These are phyloP conservation scores for Rhizopogon vinicolor DNA, from an alignment of 768 basidiomycete genomes.

Conservation along the genomic window DNA sequence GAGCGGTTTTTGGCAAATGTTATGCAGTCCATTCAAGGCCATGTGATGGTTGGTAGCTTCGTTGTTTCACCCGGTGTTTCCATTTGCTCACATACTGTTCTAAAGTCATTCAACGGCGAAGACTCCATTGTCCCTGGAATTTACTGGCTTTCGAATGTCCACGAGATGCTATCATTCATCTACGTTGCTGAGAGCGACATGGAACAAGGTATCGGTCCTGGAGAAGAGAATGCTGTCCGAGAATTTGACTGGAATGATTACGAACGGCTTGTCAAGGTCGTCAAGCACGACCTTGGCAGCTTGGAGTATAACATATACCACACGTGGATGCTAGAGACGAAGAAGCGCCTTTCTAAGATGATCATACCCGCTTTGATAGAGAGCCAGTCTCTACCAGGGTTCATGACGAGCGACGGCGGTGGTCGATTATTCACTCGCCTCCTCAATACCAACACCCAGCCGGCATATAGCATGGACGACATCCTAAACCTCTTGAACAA, in stretches of 20 bases:
- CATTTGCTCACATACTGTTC: slow-evolving; percentile 4
- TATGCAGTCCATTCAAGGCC: slow-evolving; percentile 95
- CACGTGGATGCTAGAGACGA: slow-evolving; percentile 98
- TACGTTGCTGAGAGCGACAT: slow-evolving; percentile 99
- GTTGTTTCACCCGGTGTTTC: slow-evolving; percentile 23
- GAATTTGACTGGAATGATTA: slow-evolving; percentile 97
- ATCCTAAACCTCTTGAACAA: slow-evolving; percentile 95
- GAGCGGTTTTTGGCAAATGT: slow-evolving; percentile 98
- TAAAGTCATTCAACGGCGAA: slow-evolving; percentile 84
- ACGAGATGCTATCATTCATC: slow-evolving; percentile 98
- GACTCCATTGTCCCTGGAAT: slow-evolving; percentile 95
- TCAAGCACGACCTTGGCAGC: slow-evolving; percentile 97
- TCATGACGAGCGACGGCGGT: slow-evolving; percentile 92
- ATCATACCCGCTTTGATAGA: slow-evolving; percentile 98
- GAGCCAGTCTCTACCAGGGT: slow-evolving; percentile 95
- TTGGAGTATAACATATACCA: slow-evolving; percentile 99
- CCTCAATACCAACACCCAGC: slow-evolving; percentile 77
- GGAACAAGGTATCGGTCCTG: slow-evolving; percentile 95
- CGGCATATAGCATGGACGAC: slow-evolving; percentile 98
- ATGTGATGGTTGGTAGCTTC: slow-evolving; percentile 94
- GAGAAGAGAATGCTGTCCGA: slow-evolving; percentile 87
- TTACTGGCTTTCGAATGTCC: slow-evolving; percentile 99
- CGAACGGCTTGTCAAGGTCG: slow-evolving; percentile 93
- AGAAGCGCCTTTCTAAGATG: slow-evolving; percentile 95
- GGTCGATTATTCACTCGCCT: slow-evolving; percentile 93